phyloP scores from a whole-genome alignment of 169 alveolate genomes.

The Pseudocohnilembus persalinus region DNA sequence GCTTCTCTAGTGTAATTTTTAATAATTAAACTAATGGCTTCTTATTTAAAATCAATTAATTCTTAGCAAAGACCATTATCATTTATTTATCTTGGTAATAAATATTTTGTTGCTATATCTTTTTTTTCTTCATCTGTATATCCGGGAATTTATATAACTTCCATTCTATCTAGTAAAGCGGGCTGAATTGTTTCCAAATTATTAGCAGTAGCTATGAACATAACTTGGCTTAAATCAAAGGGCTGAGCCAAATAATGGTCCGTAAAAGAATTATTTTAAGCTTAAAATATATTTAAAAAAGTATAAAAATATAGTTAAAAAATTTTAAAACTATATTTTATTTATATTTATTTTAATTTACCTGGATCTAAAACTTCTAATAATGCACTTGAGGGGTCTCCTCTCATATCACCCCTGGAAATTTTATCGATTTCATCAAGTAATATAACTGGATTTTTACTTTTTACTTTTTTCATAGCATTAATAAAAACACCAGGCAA shows the following conservation, averaged over 20 bases:
- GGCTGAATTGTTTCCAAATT: slow-evolving; percentile 64
- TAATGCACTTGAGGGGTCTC: slow-evolving; percentile 79
- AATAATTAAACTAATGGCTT: slow-evolving; percentile 40
- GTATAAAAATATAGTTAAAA: too few species aligned
- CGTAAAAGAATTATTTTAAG: slow-evolving; percentile 58
- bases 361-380: slow-evolving; percentile 82
- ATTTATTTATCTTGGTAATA: slow-evolving; percentile 61
- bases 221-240: slow-evolving; percentile 69
- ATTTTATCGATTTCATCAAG: slow-evolving; percentile 83
- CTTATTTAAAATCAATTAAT: slow-evolving; percentile 38
- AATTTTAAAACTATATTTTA: not conserved
- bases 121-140: slow-evolving; percentile 66
- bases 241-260: slow-evolving; percentile 74
- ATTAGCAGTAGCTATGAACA: slow-evolving; percentile 81
- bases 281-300: too few species aligned
- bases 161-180: slow-evolving; percentile 79
- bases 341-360: too few species aligned
- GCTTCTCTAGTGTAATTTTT: slow-evolving; percentile 58
- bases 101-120: slow-evolving; percentile 58
- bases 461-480: slow-evolving; percentile 55
- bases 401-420: slow-evolving; percentile 59
- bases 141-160: slow-evolving; percentile 71
- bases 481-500: slow-evolving; percentile 75
- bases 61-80: slow-evolving; percentile 61
- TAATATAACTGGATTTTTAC: slow-evolving; percentile 77